These are phyloP conservation scores for Monilinia fructigena DNA, from an alignment of 2,329 filamentous ascomycete genomes.

Conservation along the genomic window DNA sequence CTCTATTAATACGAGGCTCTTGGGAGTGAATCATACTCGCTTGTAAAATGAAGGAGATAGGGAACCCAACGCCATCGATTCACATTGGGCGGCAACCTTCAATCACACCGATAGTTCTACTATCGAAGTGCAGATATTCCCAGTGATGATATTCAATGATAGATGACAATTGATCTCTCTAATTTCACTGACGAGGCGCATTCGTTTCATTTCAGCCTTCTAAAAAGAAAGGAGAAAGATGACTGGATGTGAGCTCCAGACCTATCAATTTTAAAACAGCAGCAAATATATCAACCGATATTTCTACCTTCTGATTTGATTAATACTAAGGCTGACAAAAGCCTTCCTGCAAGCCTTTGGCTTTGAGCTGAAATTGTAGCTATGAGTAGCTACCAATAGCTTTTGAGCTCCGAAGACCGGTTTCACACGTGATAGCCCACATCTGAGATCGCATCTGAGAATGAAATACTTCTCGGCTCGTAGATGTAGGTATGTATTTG, in stretches of 20 bases:
- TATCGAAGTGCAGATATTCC: not conserved
- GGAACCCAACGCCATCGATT: slow-evolving; percentile 3
- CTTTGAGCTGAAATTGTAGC: slow-evolving; percentile 9
- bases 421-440: slow-evolving; percentile 6
- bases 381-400: slow-evolving; percentile 9
- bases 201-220: not conserved
- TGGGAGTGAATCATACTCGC: slow-evolving; percentile 2
- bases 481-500: not conserved
- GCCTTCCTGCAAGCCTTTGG: slow-evolving; percentile 17
- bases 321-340: slow-evolving; percentile 9
- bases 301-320: slow-evolving; percentile 7
- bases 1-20: not conserved
- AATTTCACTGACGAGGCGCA: not conserved
- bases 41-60: slow-evolving; percentile 12
- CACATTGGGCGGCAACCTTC: not conserved
- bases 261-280: slow-evolving; percentile 2
- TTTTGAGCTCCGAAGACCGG: slow-evolving; percentile 2
- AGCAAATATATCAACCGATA: slow-evolving; percentile 10
- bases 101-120: not conserved
- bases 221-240: not conserved
- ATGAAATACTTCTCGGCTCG: not conserved
- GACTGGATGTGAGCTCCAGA: not conserved
- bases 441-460: not conserved
- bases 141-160: not conserved
- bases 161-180: not conserved